Evolutionary conservation across 371 early-diverging fungal species (phyloP), one percentile per base, ranked within the genome.

Genomic region (Syncephalastrum monosporum): DNA sequence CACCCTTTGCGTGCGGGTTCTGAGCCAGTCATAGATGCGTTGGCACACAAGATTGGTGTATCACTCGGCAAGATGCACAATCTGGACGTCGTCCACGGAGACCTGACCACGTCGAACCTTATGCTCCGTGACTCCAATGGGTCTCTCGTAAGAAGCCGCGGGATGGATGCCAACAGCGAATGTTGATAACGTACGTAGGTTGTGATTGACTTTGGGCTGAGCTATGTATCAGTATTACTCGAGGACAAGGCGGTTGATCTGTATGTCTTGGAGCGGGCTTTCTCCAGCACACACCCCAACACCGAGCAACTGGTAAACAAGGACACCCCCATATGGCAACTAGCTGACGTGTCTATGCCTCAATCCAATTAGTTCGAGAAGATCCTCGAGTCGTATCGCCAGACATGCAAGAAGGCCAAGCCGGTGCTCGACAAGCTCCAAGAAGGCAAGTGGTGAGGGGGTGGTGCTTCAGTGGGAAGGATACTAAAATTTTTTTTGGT

Each of bases 191-290:
- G 10, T 12, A n/a, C 48, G 13, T 45, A 81, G 72, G 86, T 83
- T 19, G 63, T 97, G 49, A 98, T 99, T 57, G 99, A 99, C 82
- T 99, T 99, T 83, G 99, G 99, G 1, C 72, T 99, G 50, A 91
- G 95, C 60, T 93, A 84, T 64, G 78, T 87, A 23, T 93, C 96
- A 12, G 64, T 67, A 3, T 77, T 95, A 65, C 70, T 76, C n/a
- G 99, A 99, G 69, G 99, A 99, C 75, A 98, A 98, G 75, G 99
- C 97, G 16, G 99, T 99, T 1, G 99, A 99, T 82, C 79, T 99
- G 29, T 99, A 99, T 77, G 97, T 99, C 5, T 88, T 99, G 33
- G 99, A 99, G 72, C 86, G 95, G 38, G 94, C 99, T 1, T 86
- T 99, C 62, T 60, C 78, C 5, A 95, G 97, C 71, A 93, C 95